Evolutionary conservation across 2,329 filamentous ascomycete genomes (phyloP), one percentile per base, ranked within the genome.

Genomic region (Chrysoporthe austroafricana): DNA sequence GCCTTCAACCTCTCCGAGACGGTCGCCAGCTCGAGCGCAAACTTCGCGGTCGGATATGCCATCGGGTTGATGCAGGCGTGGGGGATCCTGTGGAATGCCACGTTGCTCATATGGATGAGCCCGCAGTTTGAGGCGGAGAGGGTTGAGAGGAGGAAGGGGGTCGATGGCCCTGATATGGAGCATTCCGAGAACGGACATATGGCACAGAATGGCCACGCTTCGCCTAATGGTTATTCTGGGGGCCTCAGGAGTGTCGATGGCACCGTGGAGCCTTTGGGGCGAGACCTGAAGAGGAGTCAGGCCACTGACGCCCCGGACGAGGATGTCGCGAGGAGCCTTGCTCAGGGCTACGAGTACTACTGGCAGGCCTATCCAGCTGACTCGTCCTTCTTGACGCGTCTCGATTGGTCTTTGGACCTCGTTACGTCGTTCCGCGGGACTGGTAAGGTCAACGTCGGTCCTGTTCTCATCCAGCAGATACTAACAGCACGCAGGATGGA

Each of bases 321-420:
- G 63, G 74, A 72, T 59, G 62, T 77, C 34, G 72, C 72, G 7
- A 59, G 59, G 39, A 70, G 72, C 59, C 70, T 75, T 2, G 71
- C 74, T 0, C 73, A 78, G 21, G 76, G 77, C 5, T 78, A 78
- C 58, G 81, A 86, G 67, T 89, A 88, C 66, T 83, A 85, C 72
- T 90, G 88, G 88, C 83, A 90, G 73, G 76, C 81, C 0, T 90
- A 85, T 70, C 88, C 88, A 0, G 79, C 80, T 4, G 74, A 83
- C 3, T 83, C 76, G 1, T 75, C 84, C 0, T 83, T 88, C 58
- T 63, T 73, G 34, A 76, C 83, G 52, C 82, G 88, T 13, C 74
- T 90, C 8, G 78, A 78, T 70, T 90, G 88, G 88, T 78, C 82
- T 0, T 73, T 82, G 18, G 87, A 89, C 71, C 79, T 90, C n/a